phyloP scores from a whole-genome alignment of 106 monocot genomes.

The Gastrodia elata region DNA sequence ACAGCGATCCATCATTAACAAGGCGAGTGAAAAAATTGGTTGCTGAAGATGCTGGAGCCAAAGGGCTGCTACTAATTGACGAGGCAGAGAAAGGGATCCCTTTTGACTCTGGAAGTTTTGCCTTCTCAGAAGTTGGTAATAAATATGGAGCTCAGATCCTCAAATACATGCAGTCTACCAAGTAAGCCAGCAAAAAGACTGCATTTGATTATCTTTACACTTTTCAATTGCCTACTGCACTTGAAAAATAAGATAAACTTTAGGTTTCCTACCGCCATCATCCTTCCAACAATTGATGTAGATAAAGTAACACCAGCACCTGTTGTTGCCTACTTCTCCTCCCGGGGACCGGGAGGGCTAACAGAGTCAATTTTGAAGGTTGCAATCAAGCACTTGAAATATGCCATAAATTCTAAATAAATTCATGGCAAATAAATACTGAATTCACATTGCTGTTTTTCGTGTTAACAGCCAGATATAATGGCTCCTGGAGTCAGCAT shows the following conservation, averaged over 20 bases:
- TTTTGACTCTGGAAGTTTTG: slow-evolving; percentile 74
- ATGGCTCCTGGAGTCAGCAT: slow-evolving; percentile 93
- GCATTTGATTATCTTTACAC: background rate
- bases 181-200: slow-evolving; percentile 25
- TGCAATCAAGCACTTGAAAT: background rate
- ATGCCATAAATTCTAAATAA: background rate
- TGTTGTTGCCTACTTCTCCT: slow-evolving; percentile 73
- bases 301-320: slow-evolving; percentile 58
- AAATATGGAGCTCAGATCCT: slow-evolving; percentile 56
- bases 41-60: slow-evolving; percentile 55
- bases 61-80: slow-evolving; percentile 72
- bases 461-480: slow-evolving; percentile 58
- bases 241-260: background rate
- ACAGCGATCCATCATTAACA: slow-evolving; percentile 59
- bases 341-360: slow-evolving; percentile 80
- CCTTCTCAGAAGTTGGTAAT: slow-evolving; percentile 65
- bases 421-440: background rate
- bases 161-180: slow-evolving; percentile 76
- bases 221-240: background rate
- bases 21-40: slow-evolving; percentile 75
- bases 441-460: background rate
- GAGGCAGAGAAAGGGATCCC: slow-evolving; percentile 53
- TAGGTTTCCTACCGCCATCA: slow-evolving; percentile 55
- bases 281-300: slow-evolving; percentile 50
- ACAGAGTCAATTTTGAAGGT: slow-evolving; percentile 91